Evolutionary conservation across 2,329 filamentous ascomycete genomes (phyloP).

Genomic region (Botrytis medusae): DNA sequence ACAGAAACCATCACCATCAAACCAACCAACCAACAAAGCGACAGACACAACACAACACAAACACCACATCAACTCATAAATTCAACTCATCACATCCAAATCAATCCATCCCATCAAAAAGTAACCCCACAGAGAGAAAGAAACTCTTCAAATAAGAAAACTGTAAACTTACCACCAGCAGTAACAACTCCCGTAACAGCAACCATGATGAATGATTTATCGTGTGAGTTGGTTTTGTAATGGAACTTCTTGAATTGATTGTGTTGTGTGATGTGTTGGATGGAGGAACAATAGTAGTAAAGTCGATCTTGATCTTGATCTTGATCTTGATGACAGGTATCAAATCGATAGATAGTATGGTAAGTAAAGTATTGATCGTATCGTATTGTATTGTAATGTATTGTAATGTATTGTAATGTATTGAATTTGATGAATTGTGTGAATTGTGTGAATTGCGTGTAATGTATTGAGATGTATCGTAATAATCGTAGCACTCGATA

Average conservation of each 20-base stretch:
- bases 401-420: background rate
- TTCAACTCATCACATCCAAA: background rate
- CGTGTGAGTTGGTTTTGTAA: background rate
- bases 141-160: background rate
- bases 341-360: background rate
- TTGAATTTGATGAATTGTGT: too few species aligned
- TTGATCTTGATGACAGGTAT: background rate
- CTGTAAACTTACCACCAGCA: conserved; percentile 18
- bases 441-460: too few species aligned
- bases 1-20: background rate
- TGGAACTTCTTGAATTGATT: too few species aligned
- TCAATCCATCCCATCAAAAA: too few species aligned
- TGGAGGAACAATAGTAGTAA: too few species aligned
- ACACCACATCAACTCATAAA: background rate
- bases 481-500: background rate
- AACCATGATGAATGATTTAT: conserved; percentile 19
- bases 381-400: background rate
- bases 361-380: background rate
- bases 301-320: background rate
- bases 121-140: too few species aligned
- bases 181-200: conserved; percentile 20
- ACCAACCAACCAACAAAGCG: background rate
- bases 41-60: background rate
- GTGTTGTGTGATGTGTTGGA: background rate
- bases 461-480: too few species aligned